Percentiles rank a stretch among this genome's conserved stretches.
These are phyloP conservation scores for Williopsis jadinii DNA, from an alignment of 1,139 yeast species.

Conservation along the genomic window DNA sequence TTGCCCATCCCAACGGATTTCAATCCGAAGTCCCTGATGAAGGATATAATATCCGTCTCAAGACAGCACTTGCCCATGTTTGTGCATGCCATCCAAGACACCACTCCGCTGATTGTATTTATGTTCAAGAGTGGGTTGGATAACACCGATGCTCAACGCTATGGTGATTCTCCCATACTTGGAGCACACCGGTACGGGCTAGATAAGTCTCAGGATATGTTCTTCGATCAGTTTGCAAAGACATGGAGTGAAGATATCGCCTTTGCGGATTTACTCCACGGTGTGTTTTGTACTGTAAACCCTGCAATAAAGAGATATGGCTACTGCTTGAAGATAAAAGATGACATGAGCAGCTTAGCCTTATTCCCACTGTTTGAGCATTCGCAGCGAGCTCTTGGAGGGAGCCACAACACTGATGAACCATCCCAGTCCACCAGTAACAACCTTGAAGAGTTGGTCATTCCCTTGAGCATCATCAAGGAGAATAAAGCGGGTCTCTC, in stretches of 20 bases:
- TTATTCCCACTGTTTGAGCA: conserved; percentile 29
- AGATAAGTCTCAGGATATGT: conserved; percentile 18
- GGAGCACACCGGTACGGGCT: conserved; percentile 10
- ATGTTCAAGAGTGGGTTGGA: conserved; percentile 24
- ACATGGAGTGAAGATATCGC: conserved; percentile 32
- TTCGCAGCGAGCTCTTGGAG: not conserved
- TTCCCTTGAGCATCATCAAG: conserved; percentile 8
- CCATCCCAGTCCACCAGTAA: not conserved
- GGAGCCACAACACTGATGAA: not conserved
- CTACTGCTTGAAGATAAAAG: conserved; percentile 33
- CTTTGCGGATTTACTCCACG: conserved; percentile 31
- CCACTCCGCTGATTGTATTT: conserved; percentile 30
- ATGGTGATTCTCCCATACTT: conserved; percentile 6
- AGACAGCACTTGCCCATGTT: conserved; percentile 19
- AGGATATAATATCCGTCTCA: conserved; percentile 20
- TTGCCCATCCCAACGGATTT: conserved; percentile 24
- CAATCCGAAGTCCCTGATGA: conserved; percentile 12
- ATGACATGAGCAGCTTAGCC: conserved; percentile 24
- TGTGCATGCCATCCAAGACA: conserved; percentile 18
- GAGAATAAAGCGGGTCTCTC: conserved; percentile 1
- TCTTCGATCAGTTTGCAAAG: conserved; percentile 37
- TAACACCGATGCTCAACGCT: conserved; percentile 12
- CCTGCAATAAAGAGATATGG: conserved; percentile 22
- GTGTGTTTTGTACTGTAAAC: conserved; percentile 37
- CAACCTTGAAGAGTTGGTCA: conserved; percentile 6